Percentiles rank a stretch among this genome's conserved stretches.
phyloP scores from a whole-genome alignment of 495 filamentous ascomycete genomes.

The Lasiosphaeria miniovina region DNA sequence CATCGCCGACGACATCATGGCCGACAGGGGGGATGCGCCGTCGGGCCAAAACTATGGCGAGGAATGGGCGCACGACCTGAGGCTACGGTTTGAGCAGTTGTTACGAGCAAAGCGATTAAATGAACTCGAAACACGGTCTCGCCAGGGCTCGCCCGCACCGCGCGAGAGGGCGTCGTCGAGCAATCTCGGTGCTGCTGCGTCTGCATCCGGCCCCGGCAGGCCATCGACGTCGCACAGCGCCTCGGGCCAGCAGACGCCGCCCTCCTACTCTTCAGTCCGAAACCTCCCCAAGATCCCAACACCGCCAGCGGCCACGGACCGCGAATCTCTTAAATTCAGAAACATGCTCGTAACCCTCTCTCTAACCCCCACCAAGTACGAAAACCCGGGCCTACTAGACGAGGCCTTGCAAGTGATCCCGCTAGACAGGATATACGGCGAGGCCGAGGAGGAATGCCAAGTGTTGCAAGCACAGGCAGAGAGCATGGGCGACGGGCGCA shows the following conservation, averaged over 20 bases:
- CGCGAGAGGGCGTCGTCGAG: constrained; percentile 43
- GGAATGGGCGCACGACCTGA: constrained; percentile 52
- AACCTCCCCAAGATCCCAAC: constrained; percentile 79
- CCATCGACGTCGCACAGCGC: constrained; percentile 41
- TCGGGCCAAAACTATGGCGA: constrained; percentile 40
- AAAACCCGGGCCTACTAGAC: constrained; percentile 94
- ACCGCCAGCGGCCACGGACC: constrained; percentile 64
- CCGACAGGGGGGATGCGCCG: constrained; percentile 20
- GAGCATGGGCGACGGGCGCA: constrained; percentile 70
- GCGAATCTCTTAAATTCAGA: constrained; percentile 73
- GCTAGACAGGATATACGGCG: constrained; percentile 85
- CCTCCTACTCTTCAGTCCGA: constrained; percentile 64
- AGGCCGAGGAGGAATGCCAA: constrained; percentile 90
- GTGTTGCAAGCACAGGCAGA: constrained; percentile 82
- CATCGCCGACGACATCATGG: constrained; percentile 21
- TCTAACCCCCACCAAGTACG: constrained; percentile 83
- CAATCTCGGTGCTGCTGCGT: constrained; percentile 37
- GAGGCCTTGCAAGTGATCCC: constrained; percentile 86
- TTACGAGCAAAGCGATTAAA: constrained; percentile 76
- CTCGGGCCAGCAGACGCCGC: constrained; percentile 38
- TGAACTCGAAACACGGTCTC: constrained; percentile 59
- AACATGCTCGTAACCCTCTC: constrained; percentile 80
- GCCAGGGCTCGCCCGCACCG: constrained; percentile 52
- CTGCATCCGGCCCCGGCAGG: constrained; percentile 34
- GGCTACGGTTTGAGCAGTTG: constrained; percentile 68